A percentile compares a stretch with the other conserved stretches of the same genome.
Evolutionary conservation across 2,329 filamentous ascomycete species (phyloP).

Genomic region (Neonectria hederae): DNA sequence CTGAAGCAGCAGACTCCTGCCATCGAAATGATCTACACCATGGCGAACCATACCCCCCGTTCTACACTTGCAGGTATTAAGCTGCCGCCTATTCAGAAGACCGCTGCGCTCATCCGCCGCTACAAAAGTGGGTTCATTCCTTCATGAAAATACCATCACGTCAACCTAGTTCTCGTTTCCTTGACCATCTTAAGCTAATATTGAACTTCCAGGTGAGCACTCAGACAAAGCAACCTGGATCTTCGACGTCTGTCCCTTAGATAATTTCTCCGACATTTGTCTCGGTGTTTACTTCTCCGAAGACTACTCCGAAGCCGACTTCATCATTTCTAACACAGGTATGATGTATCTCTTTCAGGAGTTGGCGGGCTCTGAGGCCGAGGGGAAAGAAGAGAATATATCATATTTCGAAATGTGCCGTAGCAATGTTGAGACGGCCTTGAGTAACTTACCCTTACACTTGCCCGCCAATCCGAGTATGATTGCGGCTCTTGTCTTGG

Average conservation of each 20-base stretch:
- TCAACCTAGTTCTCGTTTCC: background rate
- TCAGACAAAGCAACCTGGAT: constrained; percentile 42
- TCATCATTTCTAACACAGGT: constrained; percentile 47
- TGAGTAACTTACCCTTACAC: constrained; percentile 45
- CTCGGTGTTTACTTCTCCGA: constrained; percentile 47
- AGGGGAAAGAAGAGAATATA: constrained; percentile 39
- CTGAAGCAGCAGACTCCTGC: constrained; percentile 39
- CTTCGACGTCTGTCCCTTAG: constrained; percentile 42
- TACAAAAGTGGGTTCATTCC: constrained; percentile 30
- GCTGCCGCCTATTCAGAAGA: constrained; percentile 38
- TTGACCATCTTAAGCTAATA: constrained; percentile 9
- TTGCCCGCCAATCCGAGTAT: constrained; percentile 44
- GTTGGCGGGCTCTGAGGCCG: constrained; percentile 15
- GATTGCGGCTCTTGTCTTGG: constrained; percentile 38
- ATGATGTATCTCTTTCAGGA: constrained; percentile 46
- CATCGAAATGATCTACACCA: constrained; percentile 38
- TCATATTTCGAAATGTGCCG: constrained; percentile 39
- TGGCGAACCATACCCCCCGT: constrained; percentile 33
- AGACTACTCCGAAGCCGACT: constrained; percentile 45
- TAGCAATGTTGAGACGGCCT: constrained; percentile 45
- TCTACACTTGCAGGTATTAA: constrained; percentile 32
- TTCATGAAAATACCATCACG: background rate
- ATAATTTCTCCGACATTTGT: constrained; percentile 46
- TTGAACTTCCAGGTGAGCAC: constrained; percentile 24
- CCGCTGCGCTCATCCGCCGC: constrained; percentile 33